Base-by-base conservation (phyloP, 2,329 filamentous ascomycete genomes). In the Colletotrichum tabaci region DNA sequence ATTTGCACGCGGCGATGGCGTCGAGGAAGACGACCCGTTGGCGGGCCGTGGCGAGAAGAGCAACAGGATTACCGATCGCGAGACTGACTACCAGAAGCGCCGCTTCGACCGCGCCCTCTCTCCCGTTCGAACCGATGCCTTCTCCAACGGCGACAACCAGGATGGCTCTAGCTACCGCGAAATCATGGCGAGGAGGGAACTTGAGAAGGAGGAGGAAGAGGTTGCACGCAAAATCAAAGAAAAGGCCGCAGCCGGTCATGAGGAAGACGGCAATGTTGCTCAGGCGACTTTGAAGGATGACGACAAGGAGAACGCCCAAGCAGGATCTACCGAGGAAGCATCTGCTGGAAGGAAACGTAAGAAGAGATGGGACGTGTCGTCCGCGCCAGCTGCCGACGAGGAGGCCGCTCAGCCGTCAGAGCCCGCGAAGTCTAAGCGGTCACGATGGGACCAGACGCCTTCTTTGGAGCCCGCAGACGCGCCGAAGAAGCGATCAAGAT, bases 71-170 rank as follows among this genome's bases (percentile, higher is more conserved):
- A 88, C 92, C 73, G 96, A 97, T 80, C 93, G 96, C 78, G 96
- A 98, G 86, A 97, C 95, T 74, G 96, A 98, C 79, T 99, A 99
- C 81, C 97, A 99, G 84, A 98, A 97, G 84, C 94, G 95, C 75
- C 91, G 95, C 71, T 97, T 97, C 82, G 92, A 98, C 80, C 94
- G 96, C 73, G 91, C 90, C 63, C 87, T 98, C 74, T 96, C 94
- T 26, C 95, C 95, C 5, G 95, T 94, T 10, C 91, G 94, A 78
- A 94, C 92, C 73, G 95, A 98, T 80, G 92, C 94, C 0, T 97
- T 97, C 79, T 93, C 92, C 74, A 93, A 95, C 79, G 91, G 90
- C 70, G 89, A 88, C 30, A 85, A 88, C 38, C 89, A 90, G 66
- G 92, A 95, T 75, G 94, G 94, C 21, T 87, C 93, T 73, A 96